Base-by-base conservation (phyloP, 345 rosid species). In the Cardamine chenopodiifolia region DNA sequence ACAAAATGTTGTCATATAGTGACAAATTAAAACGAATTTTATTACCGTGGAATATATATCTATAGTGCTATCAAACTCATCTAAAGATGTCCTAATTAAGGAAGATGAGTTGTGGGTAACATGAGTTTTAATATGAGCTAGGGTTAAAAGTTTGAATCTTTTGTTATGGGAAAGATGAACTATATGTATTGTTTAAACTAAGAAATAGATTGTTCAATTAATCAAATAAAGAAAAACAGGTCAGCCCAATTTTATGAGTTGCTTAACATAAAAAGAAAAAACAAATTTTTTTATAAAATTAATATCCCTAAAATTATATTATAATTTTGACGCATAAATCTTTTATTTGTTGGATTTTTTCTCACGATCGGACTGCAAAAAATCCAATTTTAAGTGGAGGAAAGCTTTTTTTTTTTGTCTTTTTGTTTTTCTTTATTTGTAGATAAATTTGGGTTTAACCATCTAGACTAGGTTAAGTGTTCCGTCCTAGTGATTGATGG, bases 1-100 rank as follows among this genome's bases (percentile, higher is more conserved):
- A 77, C 72, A 71, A 77, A 58, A 11, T n/a, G n/a, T 31, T 61
- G 69, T 75, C 70, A 68, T 68, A 62, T 75, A 75, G 40, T 60
- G 67, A 74, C 29, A 74, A 54, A 14, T 40, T 29, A 28, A 42
- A 17, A 65, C 26, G 49, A 26, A 22, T 22, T 62, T 34, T 48
- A 11, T 23, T 26, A 52, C n/a, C 18, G 3, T 61, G 76, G n/a
- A 17, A 28, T 62, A 50, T 28, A 26, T 39, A 18, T 71, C 14
- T 71, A 66, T 19, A 18, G 65, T 37, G 44, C 49, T 64, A 44
- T 58, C 59, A 55, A 44, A 55, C 49, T 45, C 58, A 73, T 56
- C 15, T 5, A 64, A 42, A 37, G 3, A 66, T 50, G 22, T 20
- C 31, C 7, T 7, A 10, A 35, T 9, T 35, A 65, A 34, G n/a